phyloP scores from a whole-genome alignment of 2,329 filamentous ascomycete genomes.

The Biscogniauxia sp. region DNA sequence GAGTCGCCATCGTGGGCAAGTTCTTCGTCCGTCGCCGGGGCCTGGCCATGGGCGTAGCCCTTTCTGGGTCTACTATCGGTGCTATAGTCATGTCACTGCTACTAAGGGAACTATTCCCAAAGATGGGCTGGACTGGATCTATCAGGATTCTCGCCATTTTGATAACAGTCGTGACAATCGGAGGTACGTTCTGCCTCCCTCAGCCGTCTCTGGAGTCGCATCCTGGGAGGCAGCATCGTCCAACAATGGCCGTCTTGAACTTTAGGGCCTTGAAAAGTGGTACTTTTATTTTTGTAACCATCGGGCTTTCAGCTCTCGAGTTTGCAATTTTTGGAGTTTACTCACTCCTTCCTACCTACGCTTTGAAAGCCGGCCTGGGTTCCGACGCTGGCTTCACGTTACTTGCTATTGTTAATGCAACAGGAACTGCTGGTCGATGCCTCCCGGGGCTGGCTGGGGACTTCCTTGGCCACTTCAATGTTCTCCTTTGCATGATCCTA shows the following conservation, averaged over 20 bases:
- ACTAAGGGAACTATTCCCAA: neutral
- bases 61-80: neutral
- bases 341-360: neutral
- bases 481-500: slow-evolving; percentile 27
- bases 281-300: slow-evolving; percentile 31
- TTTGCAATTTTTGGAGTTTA: neutral
- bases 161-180: neutral
- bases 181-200: neutral
- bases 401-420: neutral
- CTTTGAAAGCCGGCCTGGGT: neutral
- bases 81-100: neutral
- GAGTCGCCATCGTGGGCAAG: neutral
- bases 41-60: neutral
- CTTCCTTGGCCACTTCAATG: neutral
- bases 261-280: neutral
- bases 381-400: neutral
- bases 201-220: neutral
- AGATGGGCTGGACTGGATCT: neutral
- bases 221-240: neutral
- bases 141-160: neutral
- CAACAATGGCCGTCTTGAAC: neutral
- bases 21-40: neutral
- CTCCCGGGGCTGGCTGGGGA: neutral
- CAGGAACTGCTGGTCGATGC: neutral
- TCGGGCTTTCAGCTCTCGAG: neutral